These are phyloP conservation scores for Medicago truncatula DNA, from an alignment of 306 rosid species.

Conservation along the genomic window MtrunA17r5.0-ANR NC_053042.1:48803501-48804000, in stretches of 20 bases:
- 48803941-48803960: conserved; percentile 5
- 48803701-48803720: conserved; percentile 7
- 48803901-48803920: conserved; percentile 20
- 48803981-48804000: conserved; percentile 15
- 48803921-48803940: neutral
- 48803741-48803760: conserved; percentile 10
- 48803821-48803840: neutral
- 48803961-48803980: conserved; percentile 15
- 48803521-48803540: conserved; percentile 97
- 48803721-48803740: conserved; percentile 5
- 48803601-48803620: conserved; percentile 94
- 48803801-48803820: conserved; percentile 5
- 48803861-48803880: conserved; percentile 13
- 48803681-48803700: conserved; percentile 24
- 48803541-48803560: conserved; percentile 98
- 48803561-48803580: conserved; percentile 99
- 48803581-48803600: conserved; percentile 96
- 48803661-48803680: conserved; percentile 68
- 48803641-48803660: conserved; percentile 82
- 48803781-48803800: conserved; percentile 24
- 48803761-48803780: conserved; percentile 20
- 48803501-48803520: conserved; percentile 69
- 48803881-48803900: neutral
- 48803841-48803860: neutral
- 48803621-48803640: conserved; percentile 93